Base-by-base conservation (phyloP, 176 grass and related monocot species). In the Musa acuminata region DNA sequence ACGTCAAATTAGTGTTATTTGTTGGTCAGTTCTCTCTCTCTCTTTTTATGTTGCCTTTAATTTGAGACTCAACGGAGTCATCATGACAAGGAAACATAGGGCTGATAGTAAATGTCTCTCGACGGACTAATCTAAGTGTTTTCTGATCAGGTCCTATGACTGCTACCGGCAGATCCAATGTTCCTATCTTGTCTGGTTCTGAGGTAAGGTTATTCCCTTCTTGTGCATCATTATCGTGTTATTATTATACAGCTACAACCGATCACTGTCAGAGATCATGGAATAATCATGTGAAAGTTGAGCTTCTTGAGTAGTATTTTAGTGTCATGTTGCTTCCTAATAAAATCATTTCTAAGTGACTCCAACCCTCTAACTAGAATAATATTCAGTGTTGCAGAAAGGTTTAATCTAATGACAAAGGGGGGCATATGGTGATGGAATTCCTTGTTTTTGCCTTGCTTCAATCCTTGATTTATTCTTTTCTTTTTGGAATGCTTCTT, bases 121-220 rank as follows among this genome's bases (percentile, higher is more conserved):
- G 35, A 43, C 5, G 8, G 9, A 24, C 12, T 5, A 55, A 55
- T 74, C 55, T 73, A 8, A 16, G 14, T 74, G 11, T 25, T 74
- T 74, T 1, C 14, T 55, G 52, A 57, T 74, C 52, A 74, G 51
- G 20, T 74, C 8, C 53, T 51, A 55, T 11, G 53, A 13, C 9
- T 27, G 11, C 13, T 35, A 55, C 50, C 13, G 53, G 11, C 21
- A 53, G 13, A 27, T 54, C 53, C 27, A 52, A 55, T 74, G 8
- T 74, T 55, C 51, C 11, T 29, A 11, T 55, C 12, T 74, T 74
- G 52, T 74, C 21, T 74, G 51, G 24, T 29, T 74, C 72, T 57
- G 72, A 74, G 72, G 72, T 70, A 70, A 51, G 8, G 12, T 8
- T 55, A 2, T 52, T 29, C 52, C 0, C 52, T 55, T 14, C 27